phyloP scores from a whole-genome alignment of 495 filamentous ascomycete species.

The Penicillium arizonense region DNA sequence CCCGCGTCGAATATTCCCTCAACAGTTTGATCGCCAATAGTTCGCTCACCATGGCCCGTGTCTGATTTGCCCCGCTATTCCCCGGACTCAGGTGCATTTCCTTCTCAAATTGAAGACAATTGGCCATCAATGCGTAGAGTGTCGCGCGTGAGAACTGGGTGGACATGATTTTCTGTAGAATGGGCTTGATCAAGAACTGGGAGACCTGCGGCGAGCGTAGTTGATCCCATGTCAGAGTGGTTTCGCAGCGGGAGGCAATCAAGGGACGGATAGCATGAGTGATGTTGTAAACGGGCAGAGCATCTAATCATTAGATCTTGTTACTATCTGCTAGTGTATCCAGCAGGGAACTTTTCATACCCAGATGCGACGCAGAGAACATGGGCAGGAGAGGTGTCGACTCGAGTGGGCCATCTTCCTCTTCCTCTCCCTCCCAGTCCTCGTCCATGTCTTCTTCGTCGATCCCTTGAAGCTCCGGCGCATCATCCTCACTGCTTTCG shows the following conservation, averaged over 20 bases:
- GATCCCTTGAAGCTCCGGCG: conserved; percentile 36
- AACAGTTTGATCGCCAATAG: conserved; percentile 87
- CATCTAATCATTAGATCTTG: conserved; percentile 43
- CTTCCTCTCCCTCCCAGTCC: conserved; percentile 45
- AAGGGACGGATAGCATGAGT: conserved; percentile 84
- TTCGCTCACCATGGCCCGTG: conserved; percentile 83
- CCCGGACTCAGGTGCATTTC: conserved; percentile 78
- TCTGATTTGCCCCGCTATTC: conserved; percentile 76
- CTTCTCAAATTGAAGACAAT: conserved; percentile 89
- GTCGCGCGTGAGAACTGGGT: conserved; percentile 83
- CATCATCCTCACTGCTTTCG: conserved; percentile 13
- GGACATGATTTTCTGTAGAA: conserved; percentile 75
- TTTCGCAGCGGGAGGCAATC: conserved; percentile 80
- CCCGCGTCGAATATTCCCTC: conserved; percentile 82
- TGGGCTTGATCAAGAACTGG: conserved; percentile 90
- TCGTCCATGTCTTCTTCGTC: conserved; percentile 36
- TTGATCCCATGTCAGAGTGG: conserved; percentile 93
- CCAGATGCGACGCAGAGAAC: conserved; percentile 78
- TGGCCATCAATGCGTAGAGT: conserved; percentile 86
- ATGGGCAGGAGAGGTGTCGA: conserved; percentile 71
- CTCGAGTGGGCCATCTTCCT: conserved; percentile 58
- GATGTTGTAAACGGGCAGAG: conserved; percentile 82
- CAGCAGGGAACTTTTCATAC: conserved; percentile 36
- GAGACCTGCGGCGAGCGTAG: conserved; percentile 91
- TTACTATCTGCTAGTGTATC: conserved; percentile 9